phyloP scores from a whole-genome alignment of 148 eudicot genomes.

The Gaultheria prostrata region DNA sequence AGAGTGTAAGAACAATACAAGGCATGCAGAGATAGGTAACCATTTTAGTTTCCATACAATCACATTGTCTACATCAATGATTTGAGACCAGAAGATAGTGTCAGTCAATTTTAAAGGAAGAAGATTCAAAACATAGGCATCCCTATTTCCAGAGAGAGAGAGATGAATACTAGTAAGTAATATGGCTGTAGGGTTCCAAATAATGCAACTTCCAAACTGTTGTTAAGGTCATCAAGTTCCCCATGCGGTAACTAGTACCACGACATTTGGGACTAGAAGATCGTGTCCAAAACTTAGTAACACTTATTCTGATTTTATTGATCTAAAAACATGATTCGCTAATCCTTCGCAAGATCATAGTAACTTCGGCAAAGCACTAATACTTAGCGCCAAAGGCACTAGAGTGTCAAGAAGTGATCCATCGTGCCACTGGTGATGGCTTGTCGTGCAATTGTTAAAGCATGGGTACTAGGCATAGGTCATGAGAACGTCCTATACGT shows the following conservation, averaged over 20 bases:
- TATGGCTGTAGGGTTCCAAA: too few relatives aligned
- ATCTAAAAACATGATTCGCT: neutral
- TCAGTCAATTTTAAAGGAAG: neutral
- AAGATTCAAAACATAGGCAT: neutral
- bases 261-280: neutral
- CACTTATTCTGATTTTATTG: neutral
- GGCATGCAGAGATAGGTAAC: neutral
- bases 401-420: neutral
- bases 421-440: neutral
- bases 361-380: neutral
- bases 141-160: neutral
- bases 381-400: neutral
- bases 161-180: neutral
- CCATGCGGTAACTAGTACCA: neutral
- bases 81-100: neutral
- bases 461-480: neutral
- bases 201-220: neutral
- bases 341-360: neutral
- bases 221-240: neutral
- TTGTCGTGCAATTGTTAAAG: conserved; percentile 1
- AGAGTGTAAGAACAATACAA: neutral
- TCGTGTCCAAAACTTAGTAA: neutral
- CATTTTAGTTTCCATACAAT: neutral
- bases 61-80: neutral
- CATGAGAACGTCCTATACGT: neutral